Percentiles rank a stretch among this genome's conserved stretches.
Conservation (phyloP, 768 basidiomycete species). For the Tylopilus vinaceipallidus region DNA sequence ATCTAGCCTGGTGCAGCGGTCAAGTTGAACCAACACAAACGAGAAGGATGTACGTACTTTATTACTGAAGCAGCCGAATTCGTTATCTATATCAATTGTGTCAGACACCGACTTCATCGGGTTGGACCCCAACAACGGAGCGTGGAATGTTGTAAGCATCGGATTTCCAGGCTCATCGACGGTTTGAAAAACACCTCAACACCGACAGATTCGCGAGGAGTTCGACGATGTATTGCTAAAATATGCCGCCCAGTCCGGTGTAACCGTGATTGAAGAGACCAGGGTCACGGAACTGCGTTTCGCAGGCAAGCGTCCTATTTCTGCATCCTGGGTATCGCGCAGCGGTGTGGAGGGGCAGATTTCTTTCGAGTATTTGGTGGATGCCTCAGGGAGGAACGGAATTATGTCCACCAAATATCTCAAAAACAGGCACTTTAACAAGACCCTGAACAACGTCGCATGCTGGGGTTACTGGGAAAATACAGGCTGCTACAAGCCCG, state of each 20-base stretch:
- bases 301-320: conserved; percentile 1
- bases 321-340: conserved; percentile 3
- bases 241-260: background rate
- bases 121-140: conserved; percentile 5
- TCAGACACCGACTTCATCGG: conserved; percentile 8
- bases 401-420: conserved; percentile 28
- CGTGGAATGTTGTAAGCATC: conserved; percentile 8
- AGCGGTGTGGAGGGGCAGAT: conserved; percentile 1
- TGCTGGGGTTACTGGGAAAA: conserved; percentile 39
- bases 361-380: conserved; percentile 7
- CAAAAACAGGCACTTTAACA: conserved; percentile 34
- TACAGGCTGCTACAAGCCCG: conserved; percentile 27
- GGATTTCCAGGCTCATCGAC: background rate
- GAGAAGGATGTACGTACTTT: conserved; percentile 6
- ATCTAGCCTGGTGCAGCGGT: conserved; percentile 7
- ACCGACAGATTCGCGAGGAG: conserved; percentile 4
- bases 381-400: conserved; percentile 12
- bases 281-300: conserved; percentile 5
- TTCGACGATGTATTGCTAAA: conserved; percentile 8
- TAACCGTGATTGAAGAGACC: conserved; percentile 1
- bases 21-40: conserved; percentile 8
- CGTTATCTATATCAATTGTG: too few relatives aligned
- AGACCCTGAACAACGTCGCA: conserved; percentile 33
- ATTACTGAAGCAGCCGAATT: too few relatives aligned
- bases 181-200: background rate